Evolutionary conservation across 768 basidiomycete species (phyloP), one percentile per base, ranked within the genome.

Genomic region (Pulveroboletus sp.): DNA sequence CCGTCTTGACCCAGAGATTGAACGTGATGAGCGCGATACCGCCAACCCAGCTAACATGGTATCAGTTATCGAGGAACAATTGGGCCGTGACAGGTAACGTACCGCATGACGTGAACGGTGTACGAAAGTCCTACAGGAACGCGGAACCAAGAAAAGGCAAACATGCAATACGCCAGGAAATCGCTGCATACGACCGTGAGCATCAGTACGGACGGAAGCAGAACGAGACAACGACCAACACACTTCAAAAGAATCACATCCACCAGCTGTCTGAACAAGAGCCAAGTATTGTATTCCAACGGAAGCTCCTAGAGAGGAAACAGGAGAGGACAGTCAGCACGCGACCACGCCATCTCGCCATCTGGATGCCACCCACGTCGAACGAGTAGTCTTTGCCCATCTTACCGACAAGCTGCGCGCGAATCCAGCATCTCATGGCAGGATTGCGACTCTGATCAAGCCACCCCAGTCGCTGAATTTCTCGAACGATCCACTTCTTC

Each of bases 1-100:
- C 95, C 2, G 88, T 89, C 66, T 99, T 99, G 55, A 99, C 93
- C 93, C 94, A 98, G 32, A 98, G 77, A 67, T 99, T 98, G 77
- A 98, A 98, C 18, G 78, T 79, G 64, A 98, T 93, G 24, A 99
- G 73, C 1, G 81, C 77, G 52, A 89, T 65, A 5, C 96, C 96
- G 18, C 86, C 86, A 39, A 87, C 69, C 95, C 95, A 99, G 57
- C 91, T 91, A 50, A 3, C 50, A 18, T 41, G 36, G 39, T 31
- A 50, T 59, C 40, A 54, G 35, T 48, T 55, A 0, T 2, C 8
- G n/a, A 39, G 1, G 43, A 21, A 13, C 26, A 1, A 17, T 3
- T 5, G 17, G 32, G 8, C 21, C 7, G 24, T 3, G 24, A 54
- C 46, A 8, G 26, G n/a, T n/a, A 21, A 69, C 67, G 10, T 47